Base-by-base conservation (phyloP, 768 basidiomycete genomes). In the Psilocybe subaeruginosa region DNA sequence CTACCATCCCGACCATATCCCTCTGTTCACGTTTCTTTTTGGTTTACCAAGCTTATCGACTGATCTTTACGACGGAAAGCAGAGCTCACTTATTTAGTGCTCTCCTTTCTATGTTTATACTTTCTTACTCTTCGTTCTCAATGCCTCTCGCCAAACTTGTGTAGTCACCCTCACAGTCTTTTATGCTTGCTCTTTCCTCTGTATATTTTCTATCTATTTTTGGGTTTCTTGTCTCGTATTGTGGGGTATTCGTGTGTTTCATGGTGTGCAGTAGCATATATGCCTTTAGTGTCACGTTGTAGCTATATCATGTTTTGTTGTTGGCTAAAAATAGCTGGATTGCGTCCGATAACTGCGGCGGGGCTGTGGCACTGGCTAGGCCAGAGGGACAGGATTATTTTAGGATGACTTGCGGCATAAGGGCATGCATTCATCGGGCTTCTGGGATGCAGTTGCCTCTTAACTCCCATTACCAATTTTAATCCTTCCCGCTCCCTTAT, bases 351-450 rank as follows among this genome's bases (percentile, higher is more conserved):
- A 14, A 51, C 50, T 51, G 50, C 50, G 50, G 50, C 16, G 30
- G 33, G 16, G 51, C 17, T 29, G 49, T 31, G 23, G 49, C 27
- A 43, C 41, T 12, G 11, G 41, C 41, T 37, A 8, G 4, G 33
- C 31, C 51, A 31, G 8, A 33, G 30, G n/a, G 7, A 23, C 33
- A 35, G 8, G 33, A 4, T 53, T 33, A 53, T 53, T 53, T 53
- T 53, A 37, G 51, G 51, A 53, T 31, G 51, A 17, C 51, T 37
- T 53, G 51, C 51, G 31, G 51, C 51, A 31, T 30, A 51, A 30
- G 29, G 8, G 50, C 50, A 16, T 51, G 5, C 14, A 51, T 53
- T 35, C 33, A 11, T 35, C 33, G 33, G 29, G 5, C 30, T 50
- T 50, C 49, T 50, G 9, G 45, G 2, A 7, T 16, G 14, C 23